Percentiles rank a stretch among this genome's conserved stretches.
Conservation (phyloP, 768 basidiomycete species). For the Leccinellum albellum region DNA sequence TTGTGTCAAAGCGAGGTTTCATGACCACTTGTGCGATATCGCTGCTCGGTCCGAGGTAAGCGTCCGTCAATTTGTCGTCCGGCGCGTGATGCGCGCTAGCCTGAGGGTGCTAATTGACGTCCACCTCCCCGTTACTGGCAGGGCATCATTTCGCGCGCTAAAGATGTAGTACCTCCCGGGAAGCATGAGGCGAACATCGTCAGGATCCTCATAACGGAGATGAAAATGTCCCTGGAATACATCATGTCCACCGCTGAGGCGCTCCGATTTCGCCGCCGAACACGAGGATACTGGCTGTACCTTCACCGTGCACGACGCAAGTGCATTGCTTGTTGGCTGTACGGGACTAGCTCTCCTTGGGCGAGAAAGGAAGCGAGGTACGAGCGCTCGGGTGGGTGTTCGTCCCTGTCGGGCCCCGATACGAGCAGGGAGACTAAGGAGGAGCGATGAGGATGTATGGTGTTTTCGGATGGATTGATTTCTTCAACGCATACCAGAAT, state of each 20-base stretch:
- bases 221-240: constrained; percentile 44
- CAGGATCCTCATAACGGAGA: constrained; percentile 43
- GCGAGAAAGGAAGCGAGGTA: constrained; percentile 53
- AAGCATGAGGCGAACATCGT: constrained; percentile 44
- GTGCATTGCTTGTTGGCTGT: constrained; percentile 58
- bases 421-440: neutral
- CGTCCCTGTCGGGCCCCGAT: constrained; percentile 26
- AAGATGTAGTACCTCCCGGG: constrained; percentile 41
- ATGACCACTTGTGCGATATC: constrained; percentile 44
- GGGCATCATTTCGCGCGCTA: constrained; percentile 58
- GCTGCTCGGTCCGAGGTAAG: constrained; percentile 53
- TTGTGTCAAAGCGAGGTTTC: constrained; percentile 34
- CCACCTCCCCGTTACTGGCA: constrained; percentile 19
- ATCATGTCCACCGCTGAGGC: constrained; percentile 31
- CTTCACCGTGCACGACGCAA: constrained; percentile 52
- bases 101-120: neutral
- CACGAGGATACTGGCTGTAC: constrained; percentile 36
- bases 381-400: constrained; percentile 64
- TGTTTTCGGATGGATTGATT: neutral
- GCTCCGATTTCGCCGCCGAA: constrained; percentile 16
- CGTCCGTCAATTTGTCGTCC: neutral
- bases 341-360: constrained; percentile 60
- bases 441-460: neutral
- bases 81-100: too few species aligned
- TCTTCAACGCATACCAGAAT: neutral